A percentile compares a stretch with the other conserved stretches of the same genome.
Evolutionary conservation across 139 green algal species (phyloP).

Genomic region (Tetratostichococcus sp.): DNA sequence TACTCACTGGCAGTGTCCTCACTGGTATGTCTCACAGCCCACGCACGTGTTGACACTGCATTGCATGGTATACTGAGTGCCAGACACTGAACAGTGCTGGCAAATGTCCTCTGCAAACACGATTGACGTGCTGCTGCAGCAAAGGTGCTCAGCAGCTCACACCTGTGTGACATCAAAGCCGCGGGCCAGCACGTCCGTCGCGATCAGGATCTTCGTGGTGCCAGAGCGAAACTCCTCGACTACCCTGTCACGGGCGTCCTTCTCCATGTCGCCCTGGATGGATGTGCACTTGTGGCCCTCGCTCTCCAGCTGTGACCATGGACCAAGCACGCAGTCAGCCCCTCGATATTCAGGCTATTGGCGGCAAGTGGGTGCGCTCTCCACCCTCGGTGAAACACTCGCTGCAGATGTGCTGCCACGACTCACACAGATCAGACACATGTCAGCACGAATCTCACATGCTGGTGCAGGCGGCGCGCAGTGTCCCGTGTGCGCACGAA

Average conservation of each 20-base stretch:
- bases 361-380: too few relatives aligned
- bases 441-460: background rate
- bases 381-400: too few relatives aligned
- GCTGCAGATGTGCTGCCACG: too few relatives aligned
- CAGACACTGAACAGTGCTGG: too few relatives aligned
- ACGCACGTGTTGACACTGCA: too few relatives aligned
- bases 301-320: constrained; percentile 56
- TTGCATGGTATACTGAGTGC: too few relatives aligned
- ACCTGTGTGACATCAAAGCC: constrained; percentile 96
- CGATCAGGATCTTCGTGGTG: constrained; percentile 93
- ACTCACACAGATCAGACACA: background rate
- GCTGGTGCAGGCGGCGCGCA: constrained; percentile 37
- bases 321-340: background rate
- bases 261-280: constrained; percentile 85
- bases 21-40: background rate
- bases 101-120: too few relatives aligned
- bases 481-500: constrained; percentile 82
- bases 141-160: background rate
- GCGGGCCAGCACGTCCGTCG: constrained; percentile 91
- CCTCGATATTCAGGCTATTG: too few relatives aligned
- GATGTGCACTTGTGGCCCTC: constrained; percentile 92
- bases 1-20: too few relatives aligned
- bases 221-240: constrained; percentile 87
- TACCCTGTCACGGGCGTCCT: constrained; percentile 78
- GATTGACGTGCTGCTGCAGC: too few relatives aligned